phyloP scores from a whole-genome alignment of 2,329 filamentous ascomycete species.

The Colletotrichum caudatum region DNA sequence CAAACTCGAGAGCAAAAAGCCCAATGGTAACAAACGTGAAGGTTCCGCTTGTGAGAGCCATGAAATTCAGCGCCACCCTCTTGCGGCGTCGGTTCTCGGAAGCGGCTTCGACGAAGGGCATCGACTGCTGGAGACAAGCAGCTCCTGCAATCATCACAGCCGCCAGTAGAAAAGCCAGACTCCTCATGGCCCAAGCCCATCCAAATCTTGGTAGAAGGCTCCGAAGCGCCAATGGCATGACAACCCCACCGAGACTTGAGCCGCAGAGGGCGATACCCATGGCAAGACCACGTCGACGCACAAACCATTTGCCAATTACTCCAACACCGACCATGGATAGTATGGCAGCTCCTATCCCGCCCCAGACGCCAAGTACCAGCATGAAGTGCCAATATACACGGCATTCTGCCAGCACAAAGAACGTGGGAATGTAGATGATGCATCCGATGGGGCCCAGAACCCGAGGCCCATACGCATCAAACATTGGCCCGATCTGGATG shows the following conservation, averaged over 20 bases:
- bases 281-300: not conserved
- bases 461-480: not conserved
- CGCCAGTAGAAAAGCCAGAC: not conserved
- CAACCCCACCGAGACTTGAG: not conserved
- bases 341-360: not conserved
- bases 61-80: not conserved
- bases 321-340: not conserved
- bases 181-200: not conserved
- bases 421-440: not conserved
- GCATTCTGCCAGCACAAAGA: not conserved
- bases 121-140: not conserved
- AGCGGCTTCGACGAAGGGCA: not conserved
- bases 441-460: not conserved
- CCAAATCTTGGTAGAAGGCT: not conserved
- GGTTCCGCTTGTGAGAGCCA: not conserved
- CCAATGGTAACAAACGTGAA: not conserved
- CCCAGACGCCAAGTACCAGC: not conserved
- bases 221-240: not conserved
- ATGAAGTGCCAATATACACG: not conserved
- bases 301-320: not conserved
- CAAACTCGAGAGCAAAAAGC: slow-evolving; percentile 55
- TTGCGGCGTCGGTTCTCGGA: not conserved
- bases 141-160: not conserved
- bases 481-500: not conserved
- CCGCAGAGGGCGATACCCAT: not conserved